Base-by-base conservation (phyloP, 108 stramenopile species). In the Cyclotella cryptica region DNA sequence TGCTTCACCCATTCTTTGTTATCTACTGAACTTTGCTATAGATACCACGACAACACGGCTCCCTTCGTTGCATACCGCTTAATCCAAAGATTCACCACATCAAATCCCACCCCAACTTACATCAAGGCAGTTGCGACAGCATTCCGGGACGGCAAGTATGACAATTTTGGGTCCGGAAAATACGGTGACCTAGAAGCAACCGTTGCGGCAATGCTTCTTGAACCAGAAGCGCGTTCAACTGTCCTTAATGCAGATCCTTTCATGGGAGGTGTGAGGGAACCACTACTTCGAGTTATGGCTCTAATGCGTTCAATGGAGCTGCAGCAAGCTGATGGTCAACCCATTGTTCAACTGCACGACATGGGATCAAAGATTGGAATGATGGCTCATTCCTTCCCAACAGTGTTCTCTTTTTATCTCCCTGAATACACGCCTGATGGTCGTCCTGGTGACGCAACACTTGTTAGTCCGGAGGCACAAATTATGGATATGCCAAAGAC, bases 141-240 rank as follows among this genome's bases (percentile, higher is more conserved):
- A 18, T 87, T 84, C 74, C 60, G 29, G 26, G 64, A 22, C 12
- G 86, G 84, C 18, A 79, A 9, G 18, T 80, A 77, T 61, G 60
- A 42, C 21, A 60, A 39, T 49, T 81, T 81, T 70, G 89, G 85
- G 11, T 43, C 71, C 15, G 85, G 86, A 11, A 63, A 69, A 40
- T 90, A 89, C 65, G 92, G 92, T 51, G 88, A 92, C 66, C 71
- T 92, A 4, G 81, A 30, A 29, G 88, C 91, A 19, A 86, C 84
- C 0, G 71, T 87, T n/a, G 86, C 91, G 1, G 87, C 88, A 17
- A 62, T 89, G 4, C 42, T 89, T 19, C 75, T 89, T 26, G 86
- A 92, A 52, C 78, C 74, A 12, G 91, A 92, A 68, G 80, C 87
- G 15, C 58, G 81, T 1, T 67, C 74, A 18, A 15, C 77, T 42